Evolutionary conservation across 805 yeast species (phyloP), one percentile per base, ranked within the genome.

Genomic region (Yarrowia alimentaria): DNA sequence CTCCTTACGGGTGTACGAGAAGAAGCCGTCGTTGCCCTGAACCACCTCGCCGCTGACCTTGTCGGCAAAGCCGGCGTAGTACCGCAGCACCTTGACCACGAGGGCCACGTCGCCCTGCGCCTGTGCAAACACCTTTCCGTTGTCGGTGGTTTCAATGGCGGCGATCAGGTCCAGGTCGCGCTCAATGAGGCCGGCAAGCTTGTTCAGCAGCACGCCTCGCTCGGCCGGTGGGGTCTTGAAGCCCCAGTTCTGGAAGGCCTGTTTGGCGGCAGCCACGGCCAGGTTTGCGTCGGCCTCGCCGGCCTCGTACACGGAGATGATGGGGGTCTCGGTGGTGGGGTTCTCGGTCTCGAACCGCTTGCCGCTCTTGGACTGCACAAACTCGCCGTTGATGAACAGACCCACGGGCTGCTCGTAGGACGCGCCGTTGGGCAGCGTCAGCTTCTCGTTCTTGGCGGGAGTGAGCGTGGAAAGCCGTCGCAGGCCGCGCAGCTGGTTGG

Each of bases 261-360:
- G 80, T 56, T 74, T 69, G 43, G 96, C 96, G 26, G 94, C 91
- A 16, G 79, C 76, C 32, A 89, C 95, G 17, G 96, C 96, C 54
- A 67, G 58, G 55, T 86, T 86, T 31, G 86, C 81, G 65, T 86
- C 95, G 52, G 79, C 91, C 54, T 72, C 83, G 54, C 77, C 73
- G 37, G 87, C 94, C 67, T 81, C 86, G 64, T 83, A 81, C 53
- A 84, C 79, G 52, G 76, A 75, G 31, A 65, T 66, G 51, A 64
- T 54, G 35, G 56, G 63, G 54, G 60, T 59, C 56, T 80, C 64
- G 29, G 81, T 85, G 57, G 64, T 81, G 57, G 84, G 75, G 16
- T 81, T 79, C 64, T 37, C 43, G 43, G 43, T 37, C 43, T 37
- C 43, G 43, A 37, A 37, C 17, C 43, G 43, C 43, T 78, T 77